Base-by-base conservation (phyloP, 2,329 filamentous ascomycete species). In the Venturiaceae sp. region DNA sequence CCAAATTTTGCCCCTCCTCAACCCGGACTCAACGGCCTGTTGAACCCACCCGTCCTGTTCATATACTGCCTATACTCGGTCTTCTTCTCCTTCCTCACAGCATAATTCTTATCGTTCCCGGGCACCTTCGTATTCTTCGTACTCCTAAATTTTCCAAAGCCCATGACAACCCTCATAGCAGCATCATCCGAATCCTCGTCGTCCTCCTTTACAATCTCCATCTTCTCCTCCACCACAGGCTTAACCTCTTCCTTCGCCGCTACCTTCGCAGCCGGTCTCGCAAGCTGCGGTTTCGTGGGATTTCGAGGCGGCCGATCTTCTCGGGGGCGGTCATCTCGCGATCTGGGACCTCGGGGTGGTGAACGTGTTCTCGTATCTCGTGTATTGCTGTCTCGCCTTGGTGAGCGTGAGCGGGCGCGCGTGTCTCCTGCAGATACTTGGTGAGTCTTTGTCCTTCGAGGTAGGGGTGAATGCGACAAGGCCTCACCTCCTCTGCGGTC, bases 51-150 rank as follows among this genome's bases (percentile, higher is more conserved):
- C 55, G 84, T 78, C 59, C 88, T 82, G 68, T 94, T 94, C 84
- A 99, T 99, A 73, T 99, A 99, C 81, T 99, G 94, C 65, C 94
- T 82, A 69, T 96, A 97, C 77, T 95, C 83, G 14, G 86, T 88
- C 83, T 90, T 92, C 83, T 96, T 96, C 75, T 94, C 90, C 79
- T 94, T 96, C 64, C 86, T 79, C 56, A 96, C 84, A 0, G 79
- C 90, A 58, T 88, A 92, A 44, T 86, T 83, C 68, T 91, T 72
- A 54, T 79, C 84, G 69, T 99, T 99, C 1, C 94, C 94, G 0
- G 83, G 80, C 1, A 99, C 85, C 69, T 96, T 95, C 58, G 87
- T 90, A 61, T 88, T 84, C 73, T 97, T 95, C 21, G 94, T 97
- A 26, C 84, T 85, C 60, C 85, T 86, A 73, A 97, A 99, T 0